Evolutionary conservation across 2,329 filamentous ascomycete genomes (phyloP), one percentile per base, ranked within the genome.

Genomic region (Aspergillus hortae): DNA sequence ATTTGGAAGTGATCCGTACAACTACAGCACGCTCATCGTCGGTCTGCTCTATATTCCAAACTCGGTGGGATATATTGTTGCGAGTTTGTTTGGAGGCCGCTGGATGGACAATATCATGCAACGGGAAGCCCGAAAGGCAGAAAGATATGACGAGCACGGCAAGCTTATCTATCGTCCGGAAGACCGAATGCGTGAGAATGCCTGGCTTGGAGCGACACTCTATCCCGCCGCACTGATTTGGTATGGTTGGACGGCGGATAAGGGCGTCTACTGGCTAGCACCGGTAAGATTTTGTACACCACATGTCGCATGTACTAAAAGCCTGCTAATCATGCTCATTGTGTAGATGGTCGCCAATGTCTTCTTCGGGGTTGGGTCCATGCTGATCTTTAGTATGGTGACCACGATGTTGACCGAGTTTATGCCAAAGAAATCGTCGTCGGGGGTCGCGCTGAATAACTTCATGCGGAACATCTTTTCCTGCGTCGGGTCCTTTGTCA

Each of bases 341-440:
- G 42, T 42, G 41, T 51, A 78, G 51, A 77, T 81, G 58, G 76
- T 88, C 36, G 84, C 85, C 21, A 84, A 86, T 40, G 88, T 90
- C 67, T 81, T 86, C 66, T 94, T 92, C 61, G 90, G 90, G 14
- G 61, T 88, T 3, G 86, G 87, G 2, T 86, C 81, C 30, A 94
- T 95, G 90, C 77, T 94, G 4, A 85, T 91, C 27, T 91, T 89
- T 71, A 80, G 83, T 45, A 80, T 84, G 60, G 78, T 83, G 0
- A 91, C 88, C 0, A 94, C 90, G 0, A 91, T 94, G 87, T 75
- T 94, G 58, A 92, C 89, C 0, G 89, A 94, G 65, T 91, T 92
- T 64, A 86, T 92, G 78, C 88, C 88, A 12, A 79, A 82, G 40
- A 79, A 80, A 56, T 86, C 85, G 46, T 88, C 84, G 4, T 82